Evolutionary conservation across 257 asterid genomes (phyloP).

Genomic region (Primulina eburnea): DNA sequence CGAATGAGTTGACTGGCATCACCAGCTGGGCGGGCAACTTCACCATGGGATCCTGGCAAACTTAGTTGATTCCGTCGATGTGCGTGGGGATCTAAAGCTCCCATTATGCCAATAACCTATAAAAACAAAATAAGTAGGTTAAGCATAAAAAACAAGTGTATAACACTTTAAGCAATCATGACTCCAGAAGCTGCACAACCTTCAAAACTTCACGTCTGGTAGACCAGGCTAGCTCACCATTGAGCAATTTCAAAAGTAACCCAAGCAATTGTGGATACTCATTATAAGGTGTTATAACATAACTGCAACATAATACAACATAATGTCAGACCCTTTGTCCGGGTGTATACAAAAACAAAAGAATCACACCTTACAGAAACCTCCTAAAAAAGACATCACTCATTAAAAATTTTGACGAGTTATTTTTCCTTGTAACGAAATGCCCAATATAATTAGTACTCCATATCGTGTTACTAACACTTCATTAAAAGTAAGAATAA

Average conservation of each 20-base stretch:
- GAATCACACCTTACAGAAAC: not conserved
- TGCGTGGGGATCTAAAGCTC: constrained; percentile 95
- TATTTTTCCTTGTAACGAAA: too few relatives aligned
- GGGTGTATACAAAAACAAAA: constrained; percentile 14
- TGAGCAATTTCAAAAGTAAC: constrained; percentile 84
- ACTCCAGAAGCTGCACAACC: constrained; percentile 42
- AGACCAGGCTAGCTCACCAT: constrained; percentile 99
- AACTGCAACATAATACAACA: constrained; percentile 50
- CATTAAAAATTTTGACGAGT: not conserved
- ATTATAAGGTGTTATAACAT: constrained; percentile 90
- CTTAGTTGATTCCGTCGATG: constrained; percentile 84
- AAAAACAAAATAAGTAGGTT: constrained; percentile 25
- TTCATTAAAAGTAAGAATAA: too few relatives aligned
- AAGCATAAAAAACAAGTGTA: constrained; percentile 17
- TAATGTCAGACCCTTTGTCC: constrained; percentile 17
- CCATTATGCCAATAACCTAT: constrained; percentile 99
- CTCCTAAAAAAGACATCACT: constrained; percentile 9
- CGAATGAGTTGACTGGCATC: constrained; percentile 83
- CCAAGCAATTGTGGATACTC: constrained; percentile 93
- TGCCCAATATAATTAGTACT: too few relatives aligned
- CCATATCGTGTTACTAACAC: too few relatives aligned
- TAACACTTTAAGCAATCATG: constrained; percentile 18
- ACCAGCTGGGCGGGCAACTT: constrained; percentile 73
- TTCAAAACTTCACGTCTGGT: constrained; percentile 94
- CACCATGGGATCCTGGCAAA: constrained; percentile 91